A percentile compares a stretch with the other conserved stretches of the same genome.
Evolutionary conservation across 106 monocot species (phyloP).

Genomic region (Vanilla planifolia): DNA sequence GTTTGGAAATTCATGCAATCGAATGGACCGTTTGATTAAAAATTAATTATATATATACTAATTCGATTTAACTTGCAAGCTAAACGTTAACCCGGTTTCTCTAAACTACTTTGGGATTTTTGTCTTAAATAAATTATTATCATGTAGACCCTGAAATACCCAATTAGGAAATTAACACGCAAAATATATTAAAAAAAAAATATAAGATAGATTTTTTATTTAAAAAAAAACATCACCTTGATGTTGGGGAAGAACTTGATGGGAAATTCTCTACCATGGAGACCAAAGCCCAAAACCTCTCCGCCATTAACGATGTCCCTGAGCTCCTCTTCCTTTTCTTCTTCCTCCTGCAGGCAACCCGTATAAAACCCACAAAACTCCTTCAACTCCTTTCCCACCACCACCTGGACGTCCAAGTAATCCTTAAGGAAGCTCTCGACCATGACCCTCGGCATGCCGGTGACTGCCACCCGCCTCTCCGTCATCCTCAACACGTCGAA

Average conservation of each 20-base stretch:
- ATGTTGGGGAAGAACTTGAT: constrained; percentile 25
- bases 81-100: no score
- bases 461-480: constrained; percentile 44
- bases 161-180: no score
- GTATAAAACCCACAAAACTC: constrained; percentile 46
- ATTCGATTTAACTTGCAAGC: no score
- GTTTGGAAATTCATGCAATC: no score
- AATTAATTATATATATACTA: no score
- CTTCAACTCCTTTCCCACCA: constrained; percentile 65
- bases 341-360: constrained; percentile 34
- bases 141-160: no score
- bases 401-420: constrained; percentile 62
- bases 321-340: background rate
- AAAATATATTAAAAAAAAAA: no score
- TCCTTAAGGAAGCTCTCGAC: constrained; percentile 65
- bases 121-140: no score
- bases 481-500: constrained; percentile 27
- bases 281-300: constrained; percentile 8
- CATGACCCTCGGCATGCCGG: constrained; percentile 62
- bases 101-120: no score
- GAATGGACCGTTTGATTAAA: no score
- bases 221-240: constrained; percentile 25
- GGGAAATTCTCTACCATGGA: constrained; percentile 4
- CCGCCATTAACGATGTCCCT: constrained; percentile 6
- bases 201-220: no score